Evolutionary conservation across 2,329 filamentous ascomycete species (phyloP).

Genomic region (Fusarium sp.): DNA sequence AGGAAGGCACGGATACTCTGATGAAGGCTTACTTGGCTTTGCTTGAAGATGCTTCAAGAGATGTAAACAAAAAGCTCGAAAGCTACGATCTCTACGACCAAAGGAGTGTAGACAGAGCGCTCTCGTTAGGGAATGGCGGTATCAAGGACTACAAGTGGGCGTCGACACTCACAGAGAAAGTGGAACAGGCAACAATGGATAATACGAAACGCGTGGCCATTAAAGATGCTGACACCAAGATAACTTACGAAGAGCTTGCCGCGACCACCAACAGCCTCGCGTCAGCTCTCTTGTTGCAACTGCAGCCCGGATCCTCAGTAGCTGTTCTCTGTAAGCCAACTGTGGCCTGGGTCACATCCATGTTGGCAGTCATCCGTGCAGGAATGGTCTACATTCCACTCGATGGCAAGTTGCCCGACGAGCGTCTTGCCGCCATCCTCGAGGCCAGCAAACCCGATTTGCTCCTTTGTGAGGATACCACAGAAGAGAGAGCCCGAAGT

Average conservation of each 20-base stretch:
- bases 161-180: neutral
- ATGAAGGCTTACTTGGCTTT: neutral
- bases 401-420: neutral
- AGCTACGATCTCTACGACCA: neutral
- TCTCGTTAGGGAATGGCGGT: neutral
- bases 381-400: neutral
- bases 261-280: neutral
- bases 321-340: conserved; percentile 3
- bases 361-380: neutral
- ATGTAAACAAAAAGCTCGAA: neutral
- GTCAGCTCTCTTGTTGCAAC: neutral
- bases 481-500: fast-evolving
- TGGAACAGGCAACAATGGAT: neutral
- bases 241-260: neutral
- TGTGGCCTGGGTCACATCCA: neutral
- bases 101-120: neutral
- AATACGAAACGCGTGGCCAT: neutral
- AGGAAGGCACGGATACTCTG: neutral
- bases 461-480: neutral
- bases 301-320: neutral
- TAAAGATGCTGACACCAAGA: neutral
- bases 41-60: neutral
- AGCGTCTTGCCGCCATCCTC: neutral
- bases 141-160: neutral
- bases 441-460: neutral